Evolutionary conservation across 2,329 filamentous ascomycete species (phyloP), one percentile per base, ranked within the genome.

Genomic region (Cladosporium sp.): DNA sequence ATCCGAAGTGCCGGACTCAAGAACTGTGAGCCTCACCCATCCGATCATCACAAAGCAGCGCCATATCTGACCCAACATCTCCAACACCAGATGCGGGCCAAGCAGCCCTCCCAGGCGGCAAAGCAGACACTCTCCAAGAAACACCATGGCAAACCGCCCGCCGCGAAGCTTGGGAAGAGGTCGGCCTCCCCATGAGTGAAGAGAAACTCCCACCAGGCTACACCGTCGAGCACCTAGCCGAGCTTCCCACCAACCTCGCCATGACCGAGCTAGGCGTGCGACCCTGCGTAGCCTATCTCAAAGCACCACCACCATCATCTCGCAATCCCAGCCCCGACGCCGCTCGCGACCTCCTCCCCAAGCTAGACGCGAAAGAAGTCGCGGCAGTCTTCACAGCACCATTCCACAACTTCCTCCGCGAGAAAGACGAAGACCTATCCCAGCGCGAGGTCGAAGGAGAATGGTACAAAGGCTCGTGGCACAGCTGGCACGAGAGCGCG

Each of bases 301-400:
- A 61, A 19, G 58, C 59, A 0, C 61, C 61, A 7, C 45, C 56
- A 3, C 59, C 63, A 13, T 84, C 56, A 20, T 12, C 47, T 87
- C 63, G 83, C 85, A 58, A 80, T 76, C 54, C 79, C 91, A 70
- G 89, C 89, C 53, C 64, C 1, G 64, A 68, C 48, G 64, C 60
- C 1, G 59, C 62, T 7, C 88, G 60, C 24, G 66, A 68, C 38
- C 55, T 68, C 9, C 51, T 69, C 8, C 91, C 92, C 0, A 80
- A 83, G 34, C 77, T 96, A 9, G 89, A 96, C 70, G 88, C 90
- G 1, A 85, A 88, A 58, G 92, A 97, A 70, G 92, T 97, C 2
- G 91, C 90, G 2, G 91, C 90, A 39, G 89, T 97, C 29, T 97
- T 97, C 71, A 92, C 88, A 4, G 91, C 88, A 4, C 87, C 89